Evolutionary conservation across 2,329 filamentous ascomycete genomes (phyloP).

Genomic region (Elsinoe necatrix): DNA sequence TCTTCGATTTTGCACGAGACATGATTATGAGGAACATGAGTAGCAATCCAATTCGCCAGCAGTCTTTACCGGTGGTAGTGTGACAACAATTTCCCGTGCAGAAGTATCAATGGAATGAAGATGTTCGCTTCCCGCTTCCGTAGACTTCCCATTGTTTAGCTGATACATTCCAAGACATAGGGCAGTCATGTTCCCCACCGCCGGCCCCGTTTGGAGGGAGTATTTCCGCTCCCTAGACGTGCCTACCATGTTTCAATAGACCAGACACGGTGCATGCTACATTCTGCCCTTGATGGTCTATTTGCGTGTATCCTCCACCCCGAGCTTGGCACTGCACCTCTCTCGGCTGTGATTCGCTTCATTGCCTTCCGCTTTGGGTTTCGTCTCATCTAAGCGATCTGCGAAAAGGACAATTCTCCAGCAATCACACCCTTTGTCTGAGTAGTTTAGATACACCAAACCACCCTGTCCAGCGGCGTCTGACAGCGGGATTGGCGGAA

Average conservation of each 20-base stretch:
- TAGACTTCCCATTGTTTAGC: not conserved
- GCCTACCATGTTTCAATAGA: not conserved
- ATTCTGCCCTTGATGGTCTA: not conserved
- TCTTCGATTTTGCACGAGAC: not conserved
- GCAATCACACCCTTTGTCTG: not conserved
- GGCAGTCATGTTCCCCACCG: not conserved
- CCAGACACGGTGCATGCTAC: not conserved
- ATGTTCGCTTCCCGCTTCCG: not conserved
- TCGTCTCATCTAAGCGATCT: constrained; percentile 1
- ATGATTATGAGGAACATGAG: not conserved
- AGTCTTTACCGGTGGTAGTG: not conserved
- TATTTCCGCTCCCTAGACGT: not conserved
- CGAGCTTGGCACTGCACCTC: not conserved
- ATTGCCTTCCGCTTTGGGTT: not conserved
- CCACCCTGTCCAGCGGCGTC: not conserved
- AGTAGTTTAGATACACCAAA: not conserved
- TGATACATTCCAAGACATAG: not conserved
- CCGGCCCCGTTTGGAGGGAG: not conserved
- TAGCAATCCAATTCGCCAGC: not conserved
- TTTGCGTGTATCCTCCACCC: not conserved
- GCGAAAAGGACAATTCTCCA: not conserved
- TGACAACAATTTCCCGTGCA: not conserved
- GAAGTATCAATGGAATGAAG: not conserved
- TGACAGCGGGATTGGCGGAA: constrained; percentile 4
- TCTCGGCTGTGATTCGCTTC: constrained; percentile 1